These are phyloP conservation scores for Orbilia oligospora DNA, from an alignment of 2,329 filamentous ascomycete genomes.

Conservation along the genomic window DNA sequence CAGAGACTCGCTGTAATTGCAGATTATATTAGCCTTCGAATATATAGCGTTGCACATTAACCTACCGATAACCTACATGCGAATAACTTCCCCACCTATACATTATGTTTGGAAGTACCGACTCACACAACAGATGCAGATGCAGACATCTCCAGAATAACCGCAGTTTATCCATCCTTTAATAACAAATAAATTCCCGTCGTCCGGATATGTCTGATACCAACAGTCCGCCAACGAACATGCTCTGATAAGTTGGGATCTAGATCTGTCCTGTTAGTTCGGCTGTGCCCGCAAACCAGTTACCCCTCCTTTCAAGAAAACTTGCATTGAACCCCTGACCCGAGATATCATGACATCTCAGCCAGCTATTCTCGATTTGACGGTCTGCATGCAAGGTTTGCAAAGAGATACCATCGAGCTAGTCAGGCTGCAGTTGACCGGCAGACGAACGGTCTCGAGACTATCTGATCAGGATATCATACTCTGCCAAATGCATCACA, in stretches of 20 bases:
- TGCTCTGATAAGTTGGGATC: slow-evolving; percentile 7
- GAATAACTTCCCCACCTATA: too few species aligned
- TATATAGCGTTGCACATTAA: too few species aligned
- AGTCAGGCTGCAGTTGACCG: not conserved
- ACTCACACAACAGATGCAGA: too few species aligned
- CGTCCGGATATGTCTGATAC: too few species aligned
- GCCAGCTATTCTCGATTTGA: slow-evolving; percentile 20
- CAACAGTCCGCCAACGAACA: not conserved
- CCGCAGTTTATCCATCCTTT: too few species aligned
- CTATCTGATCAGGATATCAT: slow-evolving; percentile 30
- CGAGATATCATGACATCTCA: slow-evolving; percentile 29
- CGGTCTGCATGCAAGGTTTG: slow-evolving; percentile 10
- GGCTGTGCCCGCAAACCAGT: slow-evolving; percentile 15
- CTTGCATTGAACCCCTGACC: slow-evolving; percentile 30
- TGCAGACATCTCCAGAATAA: too few species aligned
- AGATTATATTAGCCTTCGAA: too few species aligned
- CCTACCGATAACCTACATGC: too few species aligned
- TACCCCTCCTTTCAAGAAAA: slow-evolving; percentile 34
- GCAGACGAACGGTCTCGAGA: slow-evolving; percentile 10
- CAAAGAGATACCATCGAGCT: not conserved
- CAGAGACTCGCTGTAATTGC: too few species aligned
- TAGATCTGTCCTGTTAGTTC: slow-evolving; percentile 23
- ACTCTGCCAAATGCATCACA: slow-evolving; percentile 18
- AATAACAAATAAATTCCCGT: too few species aligned
- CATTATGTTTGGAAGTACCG: too few species aligned